A percentile compares a stretch with the other conserved stretches of the same genome.
Evolutionary conservation across 169 alveolate genomes (phyloP).

Genomic region (Plasmodium billcollinsi): DNA sequence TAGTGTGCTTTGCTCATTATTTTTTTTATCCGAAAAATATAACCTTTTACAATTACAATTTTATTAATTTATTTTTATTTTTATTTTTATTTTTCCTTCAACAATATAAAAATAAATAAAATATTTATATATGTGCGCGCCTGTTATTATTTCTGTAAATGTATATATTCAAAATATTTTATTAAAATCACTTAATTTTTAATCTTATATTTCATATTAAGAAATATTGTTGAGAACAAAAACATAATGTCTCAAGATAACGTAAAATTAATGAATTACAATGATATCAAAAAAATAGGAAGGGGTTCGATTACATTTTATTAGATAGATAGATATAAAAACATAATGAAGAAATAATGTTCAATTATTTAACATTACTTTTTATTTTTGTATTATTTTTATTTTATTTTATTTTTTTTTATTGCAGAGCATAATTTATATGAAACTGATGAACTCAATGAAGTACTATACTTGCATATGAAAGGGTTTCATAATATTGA

Average conservation of each 20-base stretch:
- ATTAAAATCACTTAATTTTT: too few relatives aligned
- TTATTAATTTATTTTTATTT: too few relatives aligned
- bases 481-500: constrained; percentile 92
- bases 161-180: too few relatives aligned
- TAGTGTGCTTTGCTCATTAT: not conserved
- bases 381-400: not conserved
- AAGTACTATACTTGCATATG: constrained; percentile 93
- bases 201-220: too few relatives aligned
- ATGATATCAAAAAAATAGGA: constrained; percentile 50
- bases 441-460: constrained; percentile 92
- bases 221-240: too few relatives aligned
- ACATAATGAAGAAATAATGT: not conserved
- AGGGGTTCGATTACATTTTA: constrained; percentile 24
- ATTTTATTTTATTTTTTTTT: not conserved
- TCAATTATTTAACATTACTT: not conserved
- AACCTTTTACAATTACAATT: too few relatives aligned
- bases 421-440: constrained; percentile 85
- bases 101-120: too few relatives aligned
- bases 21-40: too few relatives aligned
- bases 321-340: not conserved
- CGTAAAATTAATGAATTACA: constrained; percentile 28
- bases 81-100: too few relatives aligned
- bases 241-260: not conserved
- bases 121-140: too few relatives aligned
- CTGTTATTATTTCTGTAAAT: too few relatives aligned